These are phyloP conservation scores for Collybia sp. DNA, from an alignment of 768 basidiomycete species.

Conservation along the genomic window DNA sequence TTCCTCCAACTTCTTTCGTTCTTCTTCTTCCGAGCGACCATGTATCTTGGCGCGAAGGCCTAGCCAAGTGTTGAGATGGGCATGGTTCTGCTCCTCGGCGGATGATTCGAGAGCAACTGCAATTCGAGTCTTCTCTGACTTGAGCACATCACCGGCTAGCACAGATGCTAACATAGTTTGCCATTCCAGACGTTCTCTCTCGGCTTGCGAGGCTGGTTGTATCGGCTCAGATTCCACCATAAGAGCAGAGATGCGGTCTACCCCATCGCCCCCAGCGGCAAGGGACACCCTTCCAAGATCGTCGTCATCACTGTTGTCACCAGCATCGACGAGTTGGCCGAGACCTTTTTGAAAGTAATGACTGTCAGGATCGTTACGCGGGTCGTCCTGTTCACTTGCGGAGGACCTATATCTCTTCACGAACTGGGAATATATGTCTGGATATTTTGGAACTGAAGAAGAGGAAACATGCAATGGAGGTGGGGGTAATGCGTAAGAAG, in stretches of 20 bases:
- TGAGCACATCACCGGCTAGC: conserved; percentile 89
- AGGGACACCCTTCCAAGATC: conserved; percentile 42
- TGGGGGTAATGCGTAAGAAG: conserved; percentile 5
- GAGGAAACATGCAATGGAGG: conserved; percentile 10
- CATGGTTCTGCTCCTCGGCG: conserved; percentile 63
- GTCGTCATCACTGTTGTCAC: conserved; percentile 77
- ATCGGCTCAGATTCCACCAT: conserved; percentile 59
- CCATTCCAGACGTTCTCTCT: conserved; percentile 89
- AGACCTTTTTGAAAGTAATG: conserved; percentile 76
- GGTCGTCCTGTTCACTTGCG: conserved; percentile 59
- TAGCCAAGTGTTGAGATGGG: conserved; percentile 77
- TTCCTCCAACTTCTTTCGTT: conserved; percentile 78
- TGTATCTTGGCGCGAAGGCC: conserved; percentile 86
- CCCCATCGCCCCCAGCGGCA: conserved; percentile 35
- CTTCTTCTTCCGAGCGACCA: conserved; percentile 76
- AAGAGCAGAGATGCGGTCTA: conserved; percentile 47
- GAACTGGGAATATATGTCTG: conserved; percentile 77
- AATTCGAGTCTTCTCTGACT: conserved; percentile 91
- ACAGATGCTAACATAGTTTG: conserved; percentile 94
- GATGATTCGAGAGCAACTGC: conserved; percentile 71
- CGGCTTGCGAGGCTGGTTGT: conserved; percentile 65
- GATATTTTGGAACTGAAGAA: conserved; percentile 23
- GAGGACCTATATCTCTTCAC: conserved; percentile 68
- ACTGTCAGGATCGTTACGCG: conserved; percentile 76
- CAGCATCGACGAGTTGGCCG: conserved; percentile 61